Conservation (phyloP, 1,284 basidiomycete genomes). For the Cystobasidium pallidum region DNA sequence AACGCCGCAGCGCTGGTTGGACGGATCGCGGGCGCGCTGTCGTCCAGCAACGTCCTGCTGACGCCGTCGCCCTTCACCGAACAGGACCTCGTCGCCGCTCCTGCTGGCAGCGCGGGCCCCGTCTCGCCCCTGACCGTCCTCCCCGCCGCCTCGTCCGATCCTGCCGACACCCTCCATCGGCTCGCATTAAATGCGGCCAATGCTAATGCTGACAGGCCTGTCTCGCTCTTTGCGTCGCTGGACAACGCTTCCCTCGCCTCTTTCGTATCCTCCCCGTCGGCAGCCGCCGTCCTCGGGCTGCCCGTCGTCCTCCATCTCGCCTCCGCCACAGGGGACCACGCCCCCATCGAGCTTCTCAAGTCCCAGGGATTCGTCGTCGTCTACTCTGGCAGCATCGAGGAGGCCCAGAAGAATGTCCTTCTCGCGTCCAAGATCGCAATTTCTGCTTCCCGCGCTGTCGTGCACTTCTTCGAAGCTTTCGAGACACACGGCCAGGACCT, state of each 20-base stretch:
- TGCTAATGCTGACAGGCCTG: constrained; percentile 15
- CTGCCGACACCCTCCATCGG: constrained; percentile 25
- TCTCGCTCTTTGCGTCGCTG: constrained; percentile 27
- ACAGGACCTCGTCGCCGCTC: not conserved
- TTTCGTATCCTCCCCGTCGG: constrained; percentile 20
- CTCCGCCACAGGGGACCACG: constrained; percentile 60
- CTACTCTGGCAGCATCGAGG: constrained; percentile 66
- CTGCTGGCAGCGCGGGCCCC: not conserved
- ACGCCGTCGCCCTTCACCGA: constrained; percentile 18
- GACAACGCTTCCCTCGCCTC: constrained; percentile 12
- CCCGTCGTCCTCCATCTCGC: constrained; percentile 45
- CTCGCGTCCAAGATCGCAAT: constrained; percentile 71
- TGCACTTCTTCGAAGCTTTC: constrained; percentile 70
- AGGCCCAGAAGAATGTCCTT: constrained; percentile 73
- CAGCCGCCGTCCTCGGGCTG: constrained; percentile 59
- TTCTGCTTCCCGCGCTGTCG: constrained; percentile 66
- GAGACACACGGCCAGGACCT: constrained; percentile 58
- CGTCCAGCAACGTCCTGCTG: constrained; percentile 3
- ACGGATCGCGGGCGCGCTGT: constrained; percentile 19
- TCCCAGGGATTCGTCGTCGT: constrained; percentile 66
- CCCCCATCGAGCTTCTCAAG: constrained; percentile 65
- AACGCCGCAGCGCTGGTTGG: constrained; percentile 39
- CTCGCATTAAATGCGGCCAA: constrained; percentile 5
- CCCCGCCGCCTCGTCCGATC: constrained; percentile 42
- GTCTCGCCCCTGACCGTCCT: not conserved